A percentile compares a stretch with the other conserved stretches of the same genome.
These are phyloP conservation scores for Perkinsus marinus DNA, from an alignment of 169 alveolate genomes.

Conservation along the genomic window DNA sequence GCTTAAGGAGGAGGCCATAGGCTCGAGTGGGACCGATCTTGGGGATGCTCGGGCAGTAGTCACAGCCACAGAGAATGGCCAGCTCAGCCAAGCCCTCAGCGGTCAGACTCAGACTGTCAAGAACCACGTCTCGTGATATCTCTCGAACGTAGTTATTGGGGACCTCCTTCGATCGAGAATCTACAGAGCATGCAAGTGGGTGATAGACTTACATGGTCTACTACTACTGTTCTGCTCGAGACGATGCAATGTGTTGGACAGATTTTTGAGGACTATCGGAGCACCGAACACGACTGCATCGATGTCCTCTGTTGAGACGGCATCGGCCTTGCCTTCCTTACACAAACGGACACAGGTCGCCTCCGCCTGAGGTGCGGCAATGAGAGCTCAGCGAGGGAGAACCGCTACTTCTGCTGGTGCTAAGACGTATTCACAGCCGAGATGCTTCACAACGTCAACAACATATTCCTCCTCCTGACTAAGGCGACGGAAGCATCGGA, in stretches of 20 bases:
- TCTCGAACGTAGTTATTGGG: slow-evolving; percentile 35
- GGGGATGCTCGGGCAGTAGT: slow-evolving; percentile 74
- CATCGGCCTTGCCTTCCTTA: slow-evolving; percentile 68
- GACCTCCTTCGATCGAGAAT: slow-evolving; percentile 12
- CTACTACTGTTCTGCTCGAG: background rate
- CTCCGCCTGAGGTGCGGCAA: slow-evolving; percentile 60
- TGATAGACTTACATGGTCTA: background rate
- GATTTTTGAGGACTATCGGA: slow-evolving; percentile 48
- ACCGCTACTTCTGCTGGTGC: background rate
- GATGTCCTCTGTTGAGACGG: slow-evolving; percentile 90
- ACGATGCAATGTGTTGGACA: slow-evolving; percentile 28
- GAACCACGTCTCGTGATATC: slow-evolving; percentile 42
- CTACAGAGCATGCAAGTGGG: slow-evolving; percentile 28
- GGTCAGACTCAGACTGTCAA: slow-evolving; percentile 48
- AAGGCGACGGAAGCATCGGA: background rate
- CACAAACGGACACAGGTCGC: slow-evolving; percentile 84
- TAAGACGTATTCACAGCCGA: background rate
- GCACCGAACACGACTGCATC: slow-evolving; percentile 84
- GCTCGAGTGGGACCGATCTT: slow-evolving; percentile 90
- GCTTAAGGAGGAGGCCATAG: slow-evolving; percentile 62
- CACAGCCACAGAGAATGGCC: slow-evolving; percentile 88
- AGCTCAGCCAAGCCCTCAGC: slow-evolving; percentile 73
- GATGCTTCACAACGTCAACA: background rate
- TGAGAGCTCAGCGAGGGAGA: background rate
- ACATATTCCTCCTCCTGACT: background rate